Base-by-base conservation (phyloP, 495 filamentous ascomycete genomes). In the Penicillium paradoxum region DNA sequence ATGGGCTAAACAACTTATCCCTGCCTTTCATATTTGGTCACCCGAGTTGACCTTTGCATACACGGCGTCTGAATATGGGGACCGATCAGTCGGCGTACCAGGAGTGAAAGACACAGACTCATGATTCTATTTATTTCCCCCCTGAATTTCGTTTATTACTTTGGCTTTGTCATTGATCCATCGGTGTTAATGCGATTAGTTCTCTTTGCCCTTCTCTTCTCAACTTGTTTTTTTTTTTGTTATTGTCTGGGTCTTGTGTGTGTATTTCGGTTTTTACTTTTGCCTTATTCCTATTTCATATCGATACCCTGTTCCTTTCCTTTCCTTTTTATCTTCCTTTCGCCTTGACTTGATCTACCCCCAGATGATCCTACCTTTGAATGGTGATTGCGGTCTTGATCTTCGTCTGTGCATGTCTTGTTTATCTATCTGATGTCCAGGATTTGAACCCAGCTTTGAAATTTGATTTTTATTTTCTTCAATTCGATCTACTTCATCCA, bases 1-100 rank as follows among this genome's bases (percentile, higher is more conserved):
- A 81, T 86, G 69, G 24, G 24, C 24, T 84, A 64, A 72, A 38
- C 37, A 51, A 34, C 27, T 45, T 39, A 21, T 33, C 6, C 45
- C 46, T 49, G 54, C 22, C 38, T 24, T 43, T 51, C 49, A 36
- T 33, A 41, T 34, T 19, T 42, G 48, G 38, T 41, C 27, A 44
- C 54, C 57, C 56, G 60, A 60, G 55, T 65, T 67, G 64, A 69
- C 55, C 63, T 64, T 67, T 72, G 67, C 69, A 73, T 73, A 69
- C 61, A 56, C 56, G 73, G 73, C 73, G 73, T 72, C 67, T 48
- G 57, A 63, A 48, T 50, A 57, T 55, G 63, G 49, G 50, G 52
- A 45, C 37, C 57, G 51, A 59, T 62, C 50, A 62, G 57, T 62
- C 53, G 68, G 65, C 65, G 65, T 68, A 71, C 62, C 34, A 46